Percentiles rank a stretch among this genome's conserved stretches.
Evolutionary conservation across 805 yeast genomes (phyloP).

Genomic region (Yamadazyma endophytica): DNA sequence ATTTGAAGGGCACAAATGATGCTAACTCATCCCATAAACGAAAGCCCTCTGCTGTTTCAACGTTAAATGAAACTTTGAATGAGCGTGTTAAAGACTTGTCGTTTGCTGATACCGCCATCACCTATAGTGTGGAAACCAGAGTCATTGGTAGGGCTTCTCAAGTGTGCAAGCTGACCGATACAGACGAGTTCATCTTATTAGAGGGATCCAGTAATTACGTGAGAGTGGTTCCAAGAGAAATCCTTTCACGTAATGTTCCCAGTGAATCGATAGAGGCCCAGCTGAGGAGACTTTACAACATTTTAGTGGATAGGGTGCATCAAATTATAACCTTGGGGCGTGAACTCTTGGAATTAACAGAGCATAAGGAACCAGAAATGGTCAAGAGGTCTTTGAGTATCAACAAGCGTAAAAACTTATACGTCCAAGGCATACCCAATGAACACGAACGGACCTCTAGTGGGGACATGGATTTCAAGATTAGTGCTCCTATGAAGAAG

Average conservation of each 20-base stretch:
- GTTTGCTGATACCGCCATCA: conserved; percentile 27
- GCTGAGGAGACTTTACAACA: conserved; percentile 25
- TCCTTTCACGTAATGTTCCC: conserved; percentile 18
- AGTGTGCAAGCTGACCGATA: conserved; percentile 15
- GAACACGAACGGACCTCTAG: no score
- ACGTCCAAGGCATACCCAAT: no score
- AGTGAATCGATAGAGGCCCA: conserved; percentile 22
- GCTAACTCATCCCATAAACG: neutral
- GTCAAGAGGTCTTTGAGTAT: conserved; percentile 1
- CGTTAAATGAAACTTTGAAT: neutral
- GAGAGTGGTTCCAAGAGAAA: conserved; percentile 21
- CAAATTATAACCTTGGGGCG: conserved; percentile 24
- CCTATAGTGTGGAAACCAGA: conserved; percentile 33
- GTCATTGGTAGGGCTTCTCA: conserved; percentile 36
- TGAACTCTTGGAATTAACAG: conserved; percentile 16
- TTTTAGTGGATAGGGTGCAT: conserved; percentile 23
- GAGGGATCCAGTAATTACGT: conserved; percentile 25
- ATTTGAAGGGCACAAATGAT: conserved; percentile 14
- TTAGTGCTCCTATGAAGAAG: conserved; percentile 26
- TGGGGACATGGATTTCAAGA: conserved; percentile 21
- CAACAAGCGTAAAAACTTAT: no score
- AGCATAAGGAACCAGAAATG: conserved; percentile 3
- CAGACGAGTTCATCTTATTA: conserved; percentile 27
- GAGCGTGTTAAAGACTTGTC: conserved; percentile 24
- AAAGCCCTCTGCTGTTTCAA: neutral